Evolutionary conservation across 1,284 basidiomycete genomes (phyloP).

Genomic region (Fistulinella staudtii): DNA sequence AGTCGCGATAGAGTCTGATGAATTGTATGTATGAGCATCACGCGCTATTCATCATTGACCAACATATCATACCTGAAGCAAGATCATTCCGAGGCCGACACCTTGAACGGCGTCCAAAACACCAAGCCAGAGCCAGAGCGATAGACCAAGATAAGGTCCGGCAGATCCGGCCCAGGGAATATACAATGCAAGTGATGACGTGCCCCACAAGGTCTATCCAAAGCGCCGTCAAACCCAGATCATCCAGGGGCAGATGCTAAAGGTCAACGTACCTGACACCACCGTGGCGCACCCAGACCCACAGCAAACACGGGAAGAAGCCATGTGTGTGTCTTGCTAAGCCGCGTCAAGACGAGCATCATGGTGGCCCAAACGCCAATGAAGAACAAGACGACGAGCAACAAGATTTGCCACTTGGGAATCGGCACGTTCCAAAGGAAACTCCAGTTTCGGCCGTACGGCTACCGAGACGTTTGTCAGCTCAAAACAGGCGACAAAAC

Average conservation of each 20-base stretch:
- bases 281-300: slow-evolving; percentile 85
- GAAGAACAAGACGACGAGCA: slow-evolving; percentile 83
- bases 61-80: slow-evolving; percentile 63
- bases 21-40: slow-evolving; percentile 5
- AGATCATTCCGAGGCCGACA: slow-evolving; percentile 90
- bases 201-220: slow-evolving; percentile 77
- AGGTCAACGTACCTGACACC: slow-evolving; percentile 70
- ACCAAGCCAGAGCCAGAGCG: slow-evolving; percentile 90
- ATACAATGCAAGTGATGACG: slow-evolving; percentile 82
- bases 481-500: slow-evolving; percentile 4
- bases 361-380: slow-evolving; percentile 77
- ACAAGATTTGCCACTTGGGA: slow-evolving; percentile 75
- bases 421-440: slow-evolving; percentile 88
- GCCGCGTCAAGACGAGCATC: slow-evolving; percentile 72
- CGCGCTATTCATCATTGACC: background rate
- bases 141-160: slow-evolving; percentile 84
- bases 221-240: background rate
- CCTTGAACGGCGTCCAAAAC: slow-evolving; percentile 91
- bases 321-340: slow-evolving; percentile 93
- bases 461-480: slow-evolving; percentile 39
- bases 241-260: no score
- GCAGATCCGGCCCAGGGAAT: slow-evolving; percentile 84
- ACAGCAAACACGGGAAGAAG: slow-evolving; percentile 90
- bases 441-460: slow-evolving; percentile 89
- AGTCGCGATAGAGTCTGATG: slow-evolving; percentile 78